Base-by-base conservation (phyloP, 2,329 filamentous ascomycete species). In the Botrytis fabae region DNA sequence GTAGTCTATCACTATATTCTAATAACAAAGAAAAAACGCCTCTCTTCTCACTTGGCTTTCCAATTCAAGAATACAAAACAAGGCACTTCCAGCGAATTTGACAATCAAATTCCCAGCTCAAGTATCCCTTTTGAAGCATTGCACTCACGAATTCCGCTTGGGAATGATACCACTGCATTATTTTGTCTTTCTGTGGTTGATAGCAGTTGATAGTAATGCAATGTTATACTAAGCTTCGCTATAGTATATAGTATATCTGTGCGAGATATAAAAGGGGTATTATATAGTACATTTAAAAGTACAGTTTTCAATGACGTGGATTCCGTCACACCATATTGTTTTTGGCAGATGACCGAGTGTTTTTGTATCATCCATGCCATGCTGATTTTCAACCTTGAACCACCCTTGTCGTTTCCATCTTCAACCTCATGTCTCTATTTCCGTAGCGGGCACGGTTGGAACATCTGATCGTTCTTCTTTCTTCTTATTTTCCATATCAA, bases 301-400 rank as follows among this genome's bases (percentile, higher is more conserved):
- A 57, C 48, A 68, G 25, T 42, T 73, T 71, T 69, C 74, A 76
- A 69, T 71, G 32, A 70, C 68, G 54, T 74, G 71, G 20, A 71
- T 75, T 64, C 75, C 71, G n/a, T 74, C 22, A 42, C 48, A 25
- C 40, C n/a, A 32, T 28, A 3, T 57, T 57, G 2, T 57, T 57
- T 32, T 25, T 4, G 38, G 48, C 18, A 18, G 35, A 40, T 25
- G 60, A 16, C 32, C 18, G 14, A 42, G 10, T 32, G 2, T 54
- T 28, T 18, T 42, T 20, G 25, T 32, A 20, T 42, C 32, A n/a
- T 38, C 64, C 65, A 69, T 51, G 18, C n/a, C n/a, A 28, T 32
- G 46, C 25, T 28, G 22, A 42, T 69, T 6, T 48, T 38, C 16
- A 6, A 22, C n/a, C 25, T 42, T 42, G 12, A 28, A 28, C 22